phyloP scores from a whole-genome alignment of 805 yeast species.

The Ogataea nakhonphanomensis region DNA sequence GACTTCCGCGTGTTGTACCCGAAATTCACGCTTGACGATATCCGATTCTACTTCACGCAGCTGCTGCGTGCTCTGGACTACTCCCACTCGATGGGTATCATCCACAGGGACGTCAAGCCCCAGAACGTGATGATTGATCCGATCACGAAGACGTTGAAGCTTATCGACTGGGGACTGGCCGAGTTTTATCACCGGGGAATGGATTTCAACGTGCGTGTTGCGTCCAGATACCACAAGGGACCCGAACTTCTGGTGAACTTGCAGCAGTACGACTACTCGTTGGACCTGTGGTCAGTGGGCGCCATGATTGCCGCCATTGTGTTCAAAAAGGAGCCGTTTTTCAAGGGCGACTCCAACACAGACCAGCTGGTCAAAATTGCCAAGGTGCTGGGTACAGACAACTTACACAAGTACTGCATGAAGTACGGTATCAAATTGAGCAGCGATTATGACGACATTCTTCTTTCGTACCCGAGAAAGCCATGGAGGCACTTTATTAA shows the following conservation, averaged over 20 bases:
- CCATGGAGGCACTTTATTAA: constrained; percentile 66
- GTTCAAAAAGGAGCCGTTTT: constrained; percentile 86
- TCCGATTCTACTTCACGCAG: constrained; percentile 80
- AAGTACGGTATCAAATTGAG: constrained; percentile 70
- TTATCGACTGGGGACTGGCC: constrained; percentile 94
- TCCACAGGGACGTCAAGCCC: constrained; percentile 93
- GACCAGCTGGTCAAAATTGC: constrained; percentile 91
- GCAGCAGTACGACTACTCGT: constrained; percentile 80
- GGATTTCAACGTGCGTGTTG: constrained; percentile 88
- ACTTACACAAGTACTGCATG: constrained; percentile 57
- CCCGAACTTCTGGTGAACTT: constrained; percentile 84
- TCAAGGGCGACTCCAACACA: constrained; percentile 87
- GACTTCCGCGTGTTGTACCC: constrained; percentile 89
- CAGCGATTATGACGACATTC: constrained; percentile 71
- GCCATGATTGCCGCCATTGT: constrained; percentile 89
- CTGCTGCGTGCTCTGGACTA: constrained; percentile 79
- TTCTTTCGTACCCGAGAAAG: constrained; percentile 62
- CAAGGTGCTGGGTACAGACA: constrained; percentile 81
- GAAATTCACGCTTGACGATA: constrained; percentile 67
- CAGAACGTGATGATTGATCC: constrained; percentile 94
- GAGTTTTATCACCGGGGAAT: constrained; percentile 89
- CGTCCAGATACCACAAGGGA: constrained; percentile 87
- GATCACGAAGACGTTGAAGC: constrained; percentile 51
- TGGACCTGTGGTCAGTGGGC: constrained; percentile 89
- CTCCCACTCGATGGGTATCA: constrained; percentile 90